phyloP scores from a whole-genome alignment of 2,329 filamentous ascomycete species.

The Grosmannia serpens region DNA sequence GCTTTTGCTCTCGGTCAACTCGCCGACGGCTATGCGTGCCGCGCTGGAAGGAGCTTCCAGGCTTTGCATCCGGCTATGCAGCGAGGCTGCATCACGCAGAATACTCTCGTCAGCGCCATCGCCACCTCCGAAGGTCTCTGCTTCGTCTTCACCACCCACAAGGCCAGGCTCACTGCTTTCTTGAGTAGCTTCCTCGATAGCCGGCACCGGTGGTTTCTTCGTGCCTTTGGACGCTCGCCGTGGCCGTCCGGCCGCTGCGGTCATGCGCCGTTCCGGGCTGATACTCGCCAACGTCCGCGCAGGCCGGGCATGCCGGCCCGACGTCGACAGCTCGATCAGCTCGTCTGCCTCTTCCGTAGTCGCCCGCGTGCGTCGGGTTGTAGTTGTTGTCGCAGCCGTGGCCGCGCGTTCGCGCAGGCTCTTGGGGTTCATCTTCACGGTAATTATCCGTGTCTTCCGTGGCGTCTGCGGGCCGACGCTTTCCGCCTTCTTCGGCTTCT shows the following conservation, averaged over 20 bases:
- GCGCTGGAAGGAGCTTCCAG: not conserved
- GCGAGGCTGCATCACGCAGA: not conserved
- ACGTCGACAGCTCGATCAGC: slow-evolving; percentile 47
- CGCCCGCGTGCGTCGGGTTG: slow-evolving; percentile 37
- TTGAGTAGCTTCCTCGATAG: slow-evolving; percentile 39
- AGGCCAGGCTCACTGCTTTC: slow-evolving; percentile 27
- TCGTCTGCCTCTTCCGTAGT: slow-evolving; percentile 44
- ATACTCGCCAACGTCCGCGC: slow-evolving; percentile 40
- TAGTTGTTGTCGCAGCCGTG: slow-evolving; percentile 12
- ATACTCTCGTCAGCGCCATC: slow-evolving; percentile 7
- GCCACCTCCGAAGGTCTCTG: slow-evolving; percentile 20
- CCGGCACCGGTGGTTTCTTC: slow-evolving; percentile 31
- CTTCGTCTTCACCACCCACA: slow-evolving; percentile 19
- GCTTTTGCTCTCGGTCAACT: not conserved
- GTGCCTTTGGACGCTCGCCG: slow-evolving; percentile 40
- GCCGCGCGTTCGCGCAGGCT: slow-evolving; percentile 5
- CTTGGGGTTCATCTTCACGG: slow-evolving; percentile 15
- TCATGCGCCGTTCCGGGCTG: slow-evolving; percentile 40
- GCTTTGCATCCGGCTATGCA: not conserved
- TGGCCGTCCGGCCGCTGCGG: slow-evolving; percentile 19
- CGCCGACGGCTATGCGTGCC: not conserved
- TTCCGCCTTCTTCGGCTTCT: slow-evolving; percentile 21
- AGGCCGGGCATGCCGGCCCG: slow-evolving; percentile 43
- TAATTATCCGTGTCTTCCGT: slow-evolving; percentile 16
- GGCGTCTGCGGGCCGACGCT: not conserved